These are phyloP conservation scores for Podaxis sp. DNA, from an alignment of 768 basidiomycete species.

Conservation along the genomic window DNA sequence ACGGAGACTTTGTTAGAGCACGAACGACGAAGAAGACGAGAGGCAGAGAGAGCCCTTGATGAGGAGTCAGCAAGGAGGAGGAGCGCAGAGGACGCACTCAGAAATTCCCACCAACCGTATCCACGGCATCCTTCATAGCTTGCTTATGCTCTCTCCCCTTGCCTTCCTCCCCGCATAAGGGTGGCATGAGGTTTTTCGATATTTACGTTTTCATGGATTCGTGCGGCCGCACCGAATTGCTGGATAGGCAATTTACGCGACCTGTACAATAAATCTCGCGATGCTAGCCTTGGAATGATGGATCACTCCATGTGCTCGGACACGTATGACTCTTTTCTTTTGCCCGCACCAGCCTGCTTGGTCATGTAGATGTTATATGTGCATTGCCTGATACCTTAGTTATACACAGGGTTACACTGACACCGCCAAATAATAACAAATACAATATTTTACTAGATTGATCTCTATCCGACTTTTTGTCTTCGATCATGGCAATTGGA, in stretches of 20 bases:
- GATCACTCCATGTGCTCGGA: slow-evolving; percentile 2
- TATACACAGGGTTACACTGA: neutral
- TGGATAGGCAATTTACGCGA: neutral
- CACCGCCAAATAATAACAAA: slow-evolving; percentile 16
- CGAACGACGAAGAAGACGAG: slow-evolving; percentile 50
- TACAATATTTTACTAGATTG: neutral
- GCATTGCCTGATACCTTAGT: slow-evolving; percentile 1
- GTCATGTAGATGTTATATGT: slow-evolving; percentile 7
- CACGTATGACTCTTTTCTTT: neutral
- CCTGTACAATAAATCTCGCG: slow-evolving; percentile 2
- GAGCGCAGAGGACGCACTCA: slow-evolving; percentile 27
- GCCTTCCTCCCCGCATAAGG: no score
- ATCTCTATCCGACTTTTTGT: slow-evolving; percentile 2
- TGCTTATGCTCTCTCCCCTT: neutral
- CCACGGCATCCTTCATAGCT: slow-evolving; percentile 11
- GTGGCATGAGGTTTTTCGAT: neutral
- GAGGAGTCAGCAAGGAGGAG: slow-evolving; percentile 24
- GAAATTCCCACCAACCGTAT: slow-evolving; percentile 9
- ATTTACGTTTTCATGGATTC: neutral
- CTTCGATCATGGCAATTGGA: slow-evolving; percentile 32
- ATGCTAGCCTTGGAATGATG: neutral
- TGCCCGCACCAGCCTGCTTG: neutral
- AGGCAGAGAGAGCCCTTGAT: slow-evolving; percentile 47
- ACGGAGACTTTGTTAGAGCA: slow-evolving; percentile 61
- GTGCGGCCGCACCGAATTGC: neutral